These are phyloP conservation scores for Crassisporium funariophilum DNA, from an alignment of 768 basidiomycete genomes.

Conservation along the genomic window DNA sequence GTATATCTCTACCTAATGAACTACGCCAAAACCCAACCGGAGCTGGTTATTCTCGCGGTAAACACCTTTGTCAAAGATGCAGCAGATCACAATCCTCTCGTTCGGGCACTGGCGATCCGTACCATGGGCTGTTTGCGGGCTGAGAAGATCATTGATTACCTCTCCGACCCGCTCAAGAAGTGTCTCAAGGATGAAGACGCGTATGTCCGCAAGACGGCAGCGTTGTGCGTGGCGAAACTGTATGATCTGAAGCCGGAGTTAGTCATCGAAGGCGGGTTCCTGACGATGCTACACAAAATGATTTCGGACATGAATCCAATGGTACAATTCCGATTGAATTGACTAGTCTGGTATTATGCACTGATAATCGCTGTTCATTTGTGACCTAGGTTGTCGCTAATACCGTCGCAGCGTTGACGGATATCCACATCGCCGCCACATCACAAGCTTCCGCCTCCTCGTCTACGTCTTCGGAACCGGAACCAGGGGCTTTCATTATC, in stretches of 20 bases:
- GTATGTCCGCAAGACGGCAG: constrained; percentile 97
- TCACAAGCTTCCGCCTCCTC: constrained; percentile 56
- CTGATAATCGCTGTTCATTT: constrained; percentile 10
- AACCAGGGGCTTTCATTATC: constrained; percentile 76
- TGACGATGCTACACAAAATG: constrained; percentile 89
- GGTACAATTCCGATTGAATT: constrained; percentile 48
- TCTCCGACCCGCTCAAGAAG: constrained; percentile 93
- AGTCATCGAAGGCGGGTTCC: constrained; percentile 92
- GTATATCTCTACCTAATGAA: constrained; percentile 99
- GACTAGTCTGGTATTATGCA: too few relatives aligned
- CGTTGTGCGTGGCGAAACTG: constrained; percentile 94
- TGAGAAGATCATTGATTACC: constrained; percentile 99
- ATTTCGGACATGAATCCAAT: constrained; percentile 96
- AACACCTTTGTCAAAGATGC: constrained; percentile 99
- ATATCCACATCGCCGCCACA: constrained; percentile 80
- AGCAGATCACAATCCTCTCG: constrained; percentile 94
- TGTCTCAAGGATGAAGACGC: constrained; percentile 95
- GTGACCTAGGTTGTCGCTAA: constrained; percentile 92
- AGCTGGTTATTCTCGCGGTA: constrained; percentile 97
- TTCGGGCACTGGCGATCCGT: constrained; percentile 93
- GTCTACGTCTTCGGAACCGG: too few relatives aligned
- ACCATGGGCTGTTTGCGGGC: constrained; percentile 98
- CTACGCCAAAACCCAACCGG: constrained; percentile 98
- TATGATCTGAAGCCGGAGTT: constrained; percentile 97
- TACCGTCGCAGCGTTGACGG: constrained; percentile 88